Evolutionary conservation across 148 eudicot genomes (phyloP), one percentile per base, ranked within the genome.

Genomic region (Dianthus caryophyllus): DNA sequence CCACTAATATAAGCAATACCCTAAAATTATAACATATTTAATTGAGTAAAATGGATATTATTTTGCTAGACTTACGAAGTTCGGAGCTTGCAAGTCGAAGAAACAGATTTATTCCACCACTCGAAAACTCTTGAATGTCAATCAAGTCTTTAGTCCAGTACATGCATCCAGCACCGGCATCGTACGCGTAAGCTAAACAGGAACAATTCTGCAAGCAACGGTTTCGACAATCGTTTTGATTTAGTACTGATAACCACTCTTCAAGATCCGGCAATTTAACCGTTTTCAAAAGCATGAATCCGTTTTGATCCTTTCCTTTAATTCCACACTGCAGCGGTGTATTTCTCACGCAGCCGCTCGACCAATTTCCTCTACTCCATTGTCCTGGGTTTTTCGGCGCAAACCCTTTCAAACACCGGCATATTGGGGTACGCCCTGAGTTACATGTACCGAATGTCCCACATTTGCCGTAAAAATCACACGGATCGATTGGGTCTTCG

Each of bases 401-500:
- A 68, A 79, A 86, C 4, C 91, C 89, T 51, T 43, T 68, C 67
- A 85, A 75, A 61, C 96, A 89, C 0, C 61, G 22, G 55, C 91
- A 89, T 20, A 79, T 76, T n/a, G 77, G 82, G 5, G 77, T 58
- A 12, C 41, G 30, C 1, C 71, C 33, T 20, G 76, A 21, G 65
- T 84, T 67, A 72, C 96, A 89, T 21, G 50, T 74, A 46, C 89
- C 96, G 44, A 80, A 86, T 47, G 75, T 43, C 9, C 96, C 91
- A 57, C 96, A 89, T 44, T 59, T 69, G 17, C 75, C 85, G 61
- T 77, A 86, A 39, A 73, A 17, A 67, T 81, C 84, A 67, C 91
- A 89, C 9, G 64, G 79, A 4, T 49, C 38, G 1, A 39, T 14
- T 13, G 46, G 70, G 13, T 49, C 26, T 1, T 30, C 11, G 76